Conservation (phyloP, 2,329 filamentous ascomycete genomes). For the Fusarium temperatum region DNA sequence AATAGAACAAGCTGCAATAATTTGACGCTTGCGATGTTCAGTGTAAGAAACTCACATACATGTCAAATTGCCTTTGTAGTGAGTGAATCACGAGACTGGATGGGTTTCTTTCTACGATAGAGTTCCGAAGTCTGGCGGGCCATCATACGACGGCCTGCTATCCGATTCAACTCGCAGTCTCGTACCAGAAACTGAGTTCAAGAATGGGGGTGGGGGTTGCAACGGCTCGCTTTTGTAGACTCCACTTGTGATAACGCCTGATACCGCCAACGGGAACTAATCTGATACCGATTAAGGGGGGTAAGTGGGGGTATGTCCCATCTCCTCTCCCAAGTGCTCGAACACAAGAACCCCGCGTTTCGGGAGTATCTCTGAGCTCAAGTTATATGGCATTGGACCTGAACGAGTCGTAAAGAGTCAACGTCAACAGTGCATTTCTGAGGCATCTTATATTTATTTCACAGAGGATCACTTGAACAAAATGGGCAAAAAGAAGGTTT, state of each 20-base stretch:
- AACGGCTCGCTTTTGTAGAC: not conserved
- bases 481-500: slow-evolving; percentile 4
- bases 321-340: not conserved
- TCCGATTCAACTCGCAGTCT: not conserved
- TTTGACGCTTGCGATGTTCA: not conserved
- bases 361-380: not conserved
- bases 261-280: not conserved
- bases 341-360: not conserved
- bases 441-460: not conserved
- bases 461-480: not conserved
- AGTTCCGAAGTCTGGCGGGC: not conserved
- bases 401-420: not conserved
- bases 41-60: not conserved
- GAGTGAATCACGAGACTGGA: not conserved
- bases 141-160: not conserved
- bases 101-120: not conserved
- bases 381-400: not conserved
- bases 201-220: not conserved
- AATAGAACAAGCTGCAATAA: too few species aligned
- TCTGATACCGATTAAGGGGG: not conserved
- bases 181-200: not conserved
- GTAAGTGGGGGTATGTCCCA: not conserved
- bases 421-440: not conserved
- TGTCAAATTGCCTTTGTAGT: not conserved
- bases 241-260: not conserved